phyloP scores from a whole-genome alignment of 306 rosid species.

The Pueraria montana region DNA sequence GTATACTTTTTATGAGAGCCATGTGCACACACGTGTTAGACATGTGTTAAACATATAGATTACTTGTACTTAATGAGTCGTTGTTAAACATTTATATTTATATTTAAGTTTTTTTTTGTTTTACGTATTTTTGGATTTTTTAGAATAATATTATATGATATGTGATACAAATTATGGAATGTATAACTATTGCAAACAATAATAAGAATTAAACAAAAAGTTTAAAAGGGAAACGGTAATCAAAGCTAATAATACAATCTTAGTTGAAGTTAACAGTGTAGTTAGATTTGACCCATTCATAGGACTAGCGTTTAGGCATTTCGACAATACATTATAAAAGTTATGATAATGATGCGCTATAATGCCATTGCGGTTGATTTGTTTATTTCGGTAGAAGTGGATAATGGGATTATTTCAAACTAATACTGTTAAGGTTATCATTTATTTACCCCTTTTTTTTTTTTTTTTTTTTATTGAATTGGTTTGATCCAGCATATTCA shows the following conservation, averaged over 20 bases:
- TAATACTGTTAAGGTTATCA: neutral
- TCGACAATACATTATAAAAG: neutral
- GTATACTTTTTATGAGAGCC: neutral
- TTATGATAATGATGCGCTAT: neutral
- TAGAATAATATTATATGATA: neutral
- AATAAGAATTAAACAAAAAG: neutral
- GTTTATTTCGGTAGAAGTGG: neutral
- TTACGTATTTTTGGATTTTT: neutral
- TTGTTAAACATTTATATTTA: neutral
- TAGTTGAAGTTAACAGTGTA: neutral
- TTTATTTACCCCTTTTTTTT: neutral
- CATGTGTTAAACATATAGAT: neutral
- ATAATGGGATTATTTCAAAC: neutral
- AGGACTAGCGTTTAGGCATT: neutral
- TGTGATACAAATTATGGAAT: neutral
- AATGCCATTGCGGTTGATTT: neutral
- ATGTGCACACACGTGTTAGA: neutral
- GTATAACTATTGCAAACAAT: neutral
- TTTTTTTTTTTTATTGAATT: neutral
- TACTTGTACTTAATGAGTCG: neutral
- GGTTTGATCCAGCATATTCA: neutral
- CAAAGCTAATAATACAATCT: neutral
- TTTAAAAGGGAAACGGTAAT: neutral
- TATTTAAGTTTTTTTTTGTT: neutral
- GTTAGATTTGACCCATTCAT: slow-evolving; percentile 2